A percentile compares a stretch with the other conserved stretches of the same genome.
These are phyloP conservation scores for Geotrichum candidum DNA, from an alignment of 1,139 yeast genomes.

Conservation along the genomic window DNA sequence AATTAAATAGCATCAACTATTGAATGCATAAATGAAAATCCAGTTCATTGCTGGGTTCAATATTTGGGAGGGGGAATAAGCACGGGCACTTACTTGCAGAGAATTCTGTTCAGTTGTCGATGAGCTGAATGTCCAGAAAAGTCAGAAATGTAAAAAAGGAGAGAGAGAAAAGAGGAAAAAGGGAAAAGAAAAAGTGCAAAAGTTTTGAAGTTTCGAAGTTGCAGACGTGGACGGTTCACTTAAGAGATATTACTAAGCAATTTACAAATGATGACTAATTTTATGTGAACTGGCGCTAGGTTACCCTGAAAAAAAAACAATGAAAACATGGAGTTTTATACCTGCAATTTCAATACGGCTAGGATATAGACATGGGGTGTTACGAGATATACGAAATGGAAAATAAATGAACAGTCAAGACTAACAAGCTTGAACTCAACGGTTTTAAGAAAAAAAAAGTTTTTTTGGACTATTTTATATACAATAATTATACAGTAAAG, in stretches of 20 bases:
- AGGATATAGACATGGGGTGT: not conserved
- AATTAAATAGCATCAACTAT: not conserved
- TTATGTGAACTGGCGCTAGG: not conserved
- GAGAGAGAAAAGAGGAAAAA: not conserved
- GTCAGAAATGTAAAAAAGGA: not conserved
- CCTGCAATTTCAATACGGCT: too few species aligned
- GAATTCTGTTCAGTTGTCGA: constrained; percentile 14
- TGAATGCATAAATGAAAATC: not conserved
- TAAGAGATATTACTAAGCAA: not conserved
- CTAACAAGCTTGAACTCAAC: not conserved
- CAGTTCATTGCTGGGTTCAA: not conserved
- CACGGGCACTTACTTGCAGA: constrained; percentile 29
- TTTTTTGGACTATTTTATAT: not conserved
- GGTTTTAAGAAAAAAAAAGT: not conserved
- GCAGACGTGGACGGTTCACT: not conserved
- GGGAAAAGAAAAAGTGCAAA: not conserved
- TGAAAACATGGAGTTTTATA: not conserved
- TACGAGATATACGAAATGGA: not conserved
- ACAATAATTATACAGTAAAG: constrained; percentile 3
- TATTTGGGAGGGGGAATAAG: constrained; percentile 26
- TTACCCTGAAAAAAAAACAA: not conserved
- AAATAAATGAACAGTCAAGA: not conserved
- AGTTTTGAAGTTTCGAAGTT: not conserved
- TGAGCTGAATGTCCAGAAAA: not conserved
- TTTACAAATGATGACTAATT: not conserved